Evolutionary conservation across 495 filamentous ascomycete species (phyloP), one percentile per base, ranked within the genome.

Genomic region (Cercophora newfieldiana): DNA sequence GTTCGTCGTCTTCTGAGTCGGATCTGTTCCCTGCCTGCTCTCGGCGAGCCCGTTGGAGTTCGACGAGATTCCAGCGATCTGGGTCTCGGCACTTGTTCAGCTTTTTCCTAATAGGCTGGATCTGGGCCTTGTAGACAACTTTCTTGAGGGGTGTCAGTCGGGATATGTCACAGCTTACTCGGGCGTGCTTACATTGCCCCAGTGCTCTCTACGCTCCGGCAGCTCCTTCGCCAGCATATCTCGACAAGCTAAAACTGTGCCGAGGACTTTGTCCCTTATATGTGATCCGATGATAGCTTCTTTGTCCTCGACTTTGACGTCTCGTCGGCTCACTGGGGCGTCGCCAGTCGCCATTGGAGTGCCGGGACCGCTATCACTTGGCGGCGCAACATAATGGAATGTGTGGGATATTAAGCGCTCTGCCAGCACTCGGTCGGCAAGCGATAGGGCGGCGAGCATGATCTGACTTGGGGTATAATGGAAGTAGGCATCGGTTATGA

Each of bases 381-480:
- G 64, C 1, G 69, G 62, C 0, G 70, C 30, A 44, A 68, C 65
- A 56, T 66, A 69, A 60, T 74, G 78, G 50, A 96, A 84, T 70
- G 95, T 96, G 2, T 87, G 82, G 48, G 85, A 80, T 14, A 98
- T 83, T 72, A 96, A 90, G 67, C 89, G 88, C 68, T 86, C 79
- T 1, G 88, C 85, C 16, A 97, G 79, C 5, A 86, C 88, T 44
- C 81, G 79, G 72, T 99, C 95, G 0, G 87, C 90, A 61, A 94
- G 79, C 16, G 87, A 80, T 28, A 97, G 79, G 0, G 93, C 87
- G 0, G 92, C 87, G 21, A 97, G 82, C 89, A 92, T 93, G 74
- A 97, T 95, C 75, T 99, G 95, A 16, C 90, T 89, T 0, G 95
- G 96, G 2, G 96, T 96, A 78, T 91, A 98, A 71, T 97, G 89